A percentile compares a stretch with the other conserved stretches of the same genome.
Evolutionary conservation across 768 basidiomycete species (phyloP).

Genomic region (Sutorius australiensis): DNA sequence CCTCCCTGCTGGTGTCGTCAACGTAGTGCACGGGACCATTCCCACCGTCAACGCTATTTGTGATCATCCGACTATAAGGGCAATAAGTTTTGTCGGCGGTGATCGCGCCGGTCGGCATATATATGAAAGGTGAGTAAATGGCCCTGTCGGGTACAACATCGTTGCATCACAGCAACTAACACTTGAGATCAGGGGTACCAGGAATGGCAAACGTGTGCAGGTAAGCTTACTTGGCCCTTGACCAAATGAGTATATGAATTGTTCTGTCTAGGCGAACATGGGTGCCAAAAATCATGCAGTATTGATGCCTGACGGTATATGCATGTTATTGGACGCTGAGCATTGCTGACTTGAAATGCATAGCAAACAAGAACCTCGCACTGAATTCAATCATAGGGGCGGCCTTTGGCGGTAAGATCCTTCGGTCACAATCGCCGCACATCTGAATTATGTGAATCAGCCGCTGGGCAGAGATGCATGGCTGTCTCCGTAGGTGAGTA

Average conservation of each 20-base stretch:
- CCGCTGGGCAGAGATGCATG: slow-evolving; percentile 98
- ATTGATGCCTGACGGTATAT: slow-evolving; percentile 86
- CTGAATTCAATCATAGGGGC: slow-evolving; percentile 92
- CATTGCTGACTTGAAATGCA: not conserved
- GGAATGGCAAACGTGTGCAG: slow-evolving; percentile 87
- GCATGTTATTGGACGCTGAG: not conserved
- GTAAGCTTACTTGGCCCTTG: slow-evolving; percentile 34
- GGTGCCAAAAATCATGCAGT: slow-evolving; percentile 98
- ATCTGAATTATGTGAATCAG: slow-evolving; percentile 38
- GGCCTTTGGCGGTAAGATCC: slow-evolving; percentile 74
- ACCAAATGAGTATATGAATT: not conserved
- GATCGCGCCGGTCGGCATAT: slow-evolving; percentile 93
- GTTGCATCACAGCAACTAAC: slow-evolving; percentile 5
- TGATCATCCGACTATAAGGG: slow-evolving; percentile 86
- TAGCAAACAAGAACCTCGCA: slow-evolving; percentile 88
- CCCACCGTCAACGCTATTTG: slow-evolving; percentile 93
- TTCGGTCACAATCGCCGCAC: slow-evolving; percentile 17
- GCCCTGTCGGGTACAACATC: not conserved
- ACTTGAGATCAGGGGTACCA: slow-evolving; percentile 57
- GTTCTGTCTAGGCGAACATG: slow-evolving; percentile 54
- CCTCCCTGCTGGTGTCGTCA: slow-evolving; percentile 83
- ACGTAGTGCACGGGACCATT: slow-evolving; percentile 86
- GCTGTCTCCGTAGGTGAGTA: slow-evolving; percentile 82
- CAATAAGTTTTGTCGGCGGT: slow-evolving; percentile 95
- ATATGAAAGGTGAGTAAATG: slow-evolving; percentile 62